Conservation (phyloP, 768 basidiomycete species). For the Asterophora lycoperdoides region DNA sequence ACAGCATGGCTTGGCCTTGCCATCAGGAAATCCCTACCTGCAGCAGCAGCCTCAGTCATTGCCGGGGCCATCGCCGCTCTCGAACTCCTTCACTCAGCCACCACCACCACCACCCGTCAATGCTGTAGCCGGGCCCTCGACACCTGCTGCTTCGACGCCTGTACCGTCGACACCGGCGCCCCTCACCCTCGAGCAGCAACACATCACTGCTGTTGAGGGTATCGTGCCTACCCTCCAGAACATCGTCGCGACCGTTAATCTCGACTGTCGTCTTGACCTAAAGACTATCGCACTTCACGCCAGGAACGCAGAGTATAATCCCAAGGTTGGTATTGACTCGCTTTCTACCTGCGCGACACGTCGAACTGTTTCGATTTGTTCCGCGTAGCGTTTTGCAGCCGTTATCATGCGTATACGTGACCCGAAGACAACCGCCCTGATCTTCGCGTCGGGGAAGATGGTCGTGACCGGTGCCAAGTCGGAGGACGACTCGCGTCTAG, state of each 20-base stretch:
- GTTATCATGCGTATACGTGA: constrained; percentile 99
- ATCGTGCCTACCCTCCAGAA: constrained; percentile 99
- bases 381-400: constrained; percentile 95
- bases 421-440: constrained; percentile 98
- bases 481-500: constrained; percentile 94
- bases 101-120: constrained; percentile 30
- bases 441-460: constrained; percentile 99
- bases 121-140: constrained; percentile 55
- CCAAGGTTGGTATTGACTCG: constrained; percentile 82
- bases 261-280: constrained; percentile 93
- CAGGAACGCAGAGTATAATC: constrained; percentile 98
- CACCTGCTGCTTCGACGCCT: constrained; percentile 42
- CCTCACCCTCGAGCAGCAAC: constrained; percentile 84
- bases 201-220: constrained; percentile 95
- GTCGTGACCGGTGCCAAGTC: constrained; percentile 99
- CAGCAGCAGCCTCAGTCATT: constrained; percentile 32
- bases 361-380: constrained; percentile 60
- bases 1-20: constrained; percentile 50
- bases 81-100: constrained; percentile 47
- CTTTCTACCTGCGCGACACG: constrained; percentile 42
- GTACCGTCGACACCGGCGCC: constrained; percentile 67
- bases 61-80: constrained; percentile 54
- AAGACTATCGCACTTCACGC: constrained; percentile 99
- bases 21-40: constrained; percentile 50
- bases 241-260: constrained; percentile 97